Conservation (phyloP, 2,329 filamentous ascomycete genomes). For the Penicillium sp. region DNA sequence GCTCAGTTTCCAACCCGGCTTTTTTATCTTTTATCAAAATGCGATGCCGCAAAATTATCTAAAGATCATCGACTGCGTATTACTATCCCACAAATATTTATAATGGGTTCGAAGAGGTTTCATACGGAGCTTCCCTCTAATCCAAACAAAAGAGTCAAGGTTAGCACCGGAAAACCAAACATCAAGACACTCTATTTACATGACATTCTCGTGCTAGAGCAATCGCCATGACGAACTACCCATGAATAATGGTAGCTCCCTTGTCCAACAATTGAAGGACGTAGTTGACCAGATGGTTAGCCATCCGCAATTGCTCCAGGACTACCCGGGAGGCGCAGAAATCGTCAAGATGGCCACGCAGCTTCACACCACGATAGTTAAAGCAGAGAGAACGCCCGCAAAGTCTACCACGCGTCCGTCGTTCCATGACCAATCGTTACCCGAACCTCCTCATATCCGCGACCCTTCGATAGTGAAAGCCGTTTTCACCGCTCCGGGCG, state of each 20-base stretch:
- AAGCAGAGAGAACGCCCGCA: constrained; percentile 11
- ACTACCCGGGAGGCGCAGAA: constrained; percentile 6
- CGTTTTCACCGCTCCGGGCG: constrained; percentile 64
- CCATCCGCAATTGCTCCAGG: constrained; percentile 5
- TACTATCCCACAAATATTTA: background rate
- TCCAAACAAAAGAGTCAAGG: constrained; percentile 19
- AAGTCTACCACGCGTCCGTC: constrained; percentile 9
- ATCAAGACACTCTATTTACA: background rate
- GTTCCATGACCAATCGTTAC: constrained; percentile 14
- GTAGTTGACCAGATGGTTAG: constrained; percentile 8
- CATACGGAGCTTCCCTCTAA: constrained; percentile 1
- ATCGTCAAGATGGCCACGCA: constrained; percentile 8
- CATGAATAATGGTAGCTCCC: background rate
- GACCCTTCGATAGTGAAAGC: constrained; percentile 58
- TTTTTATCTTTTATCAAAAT: too few relatives aligned
- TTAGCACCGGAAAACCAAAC: constrained; percentile 6
- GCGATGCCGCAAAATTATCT: background rate
- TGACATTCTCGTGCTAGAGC: constrained; percentile 3
- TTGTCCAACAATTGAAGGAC: constrained; percentile 8
- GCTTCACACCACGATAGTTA: constrained; percentile 5
- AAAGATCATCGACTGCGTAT: background rate
- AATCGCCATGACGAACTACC: background rate
- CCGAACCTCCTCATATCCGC: constrained; percentile 54
- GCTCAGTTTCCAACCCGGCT: background rate
- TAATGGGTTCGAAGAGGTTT: constrained; percentile 27